Evolutionary conservation across 2,329 filamentous ascomycete genomes (phyloP), one percentile per base, ranked within the genome.

Genomic region (Xylaria arbuscula): DNA sequence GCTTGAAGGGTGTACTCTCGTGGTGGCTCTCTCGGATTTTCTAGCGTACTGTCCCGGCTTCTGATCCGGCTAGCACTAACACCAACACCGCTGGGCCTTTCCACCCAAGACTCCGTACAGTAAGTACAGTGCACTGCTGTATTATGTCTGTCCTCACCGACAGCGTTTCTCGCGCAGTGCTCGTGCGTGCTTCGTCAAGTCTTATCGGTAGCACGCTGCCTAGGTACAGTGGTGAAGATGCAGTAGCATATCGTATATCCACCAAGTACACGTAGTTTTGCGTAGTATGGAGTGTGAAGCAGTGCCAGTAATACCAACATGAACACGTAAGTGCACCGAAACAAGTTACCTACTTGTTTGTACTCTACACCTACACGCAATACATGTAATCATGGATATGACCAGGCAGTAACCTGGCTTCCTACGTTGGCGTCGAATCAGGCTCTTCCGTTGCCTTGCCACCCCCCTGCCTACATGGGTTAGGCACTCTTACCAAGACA

Each of bases 111-210:
- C 61, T 45, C 42, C 42, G 61, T 40, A 50, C n/a, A 47, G 61
- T 36, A 47, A 47, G 61, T 36, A 47, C 50, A 36, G 45, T 51
- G 17, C 19, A 24, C 17, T 9, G 45, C 34, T 42, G n/a, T n/a
- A n/a, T n/a, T n/a, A n/a, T n/a, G n/a, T n/a, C n/a, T n/a, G 11
- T 40, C 50, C 56, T 64, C 61, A 68, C 66, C 66, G 66, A 65
- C 56, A 55, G 48, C 61, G 9, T 38, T 40, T 48, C 15, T n/a
- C 36, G 36, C 13, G 36, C 13, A 40, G 9, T 40, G 36, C 36
- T 40, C 40, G 40, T 45, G 40, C 40, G 48, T 48, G 17, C 56
- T 48, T 45, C 4, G 38, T 42, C n/a, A n/a, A 40, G 34, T 36
- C 32, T 24, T 10, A 32, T 53, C 28, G 24, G 48, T 22, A 7